Conservation (phyloP, 768 basidiomycete species). For the Gelatoporia subvermispora region DNA sequence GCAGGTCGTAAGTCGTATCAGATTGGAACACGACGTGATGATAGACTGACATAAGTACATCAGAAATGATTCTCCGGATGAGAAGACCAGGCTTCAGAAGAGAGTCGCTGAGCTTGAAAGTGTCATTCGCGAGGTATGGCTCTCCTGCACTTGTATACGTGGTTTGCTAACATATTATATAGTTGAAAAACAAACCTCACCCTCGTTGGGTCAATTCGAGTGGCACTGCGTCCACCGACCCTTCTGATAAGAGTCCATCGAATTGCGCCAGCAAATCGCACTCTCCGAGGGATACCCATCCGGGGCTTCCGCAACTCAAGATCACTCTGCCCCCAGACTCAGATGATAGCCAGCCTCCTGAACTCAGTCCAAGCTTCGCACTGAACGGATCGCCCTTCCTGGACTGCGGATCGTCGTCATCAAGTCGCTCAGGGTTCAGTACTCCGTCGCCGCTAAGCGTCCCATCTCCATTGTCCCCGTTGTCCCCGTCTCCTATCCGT, state of each 20-base stretch:
- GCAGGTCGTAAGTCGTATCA: neutral
- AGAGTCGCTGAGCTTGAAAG: slow-evolving; percentile 81
- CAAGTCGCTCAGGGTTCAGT: slow-evolving; percentile 3
- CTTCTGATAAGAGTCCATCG: slow-evolving; percentile 2
- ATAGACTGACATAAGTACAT: neutral
- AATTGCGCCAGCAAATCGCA: neutral
- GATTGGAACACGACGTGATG: neutral
- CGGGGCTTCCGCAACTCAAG: neutral
- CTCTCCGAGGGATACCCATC: neutral
- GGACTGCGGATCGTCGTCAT: slow-evolving; percentile 3
- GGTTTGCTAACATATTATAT: slow-evolving; percentile 2
- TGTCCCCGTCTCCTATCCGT: slow-evolving; percentile 16
- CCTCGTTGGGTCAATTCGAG: slow-evolving; percentile 44
- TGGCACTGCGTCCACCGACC: neutral
- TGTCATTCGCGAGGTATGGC: slow-evolving; percentile 67
- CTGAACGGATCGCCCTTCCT: slow-evolving; percentile 6
- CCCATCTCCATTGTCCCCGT: slow-evolving; percentile 16
- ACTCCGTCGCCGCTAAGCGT: slow-evolving; percentile 18
- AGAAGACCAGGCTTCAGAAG: slow-evolving; percentile 59
- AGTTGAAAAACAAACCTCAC: slow-evolving; percentile 73
- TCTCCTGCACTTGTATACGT: neutral
- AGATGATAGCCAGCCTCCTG: neutral
- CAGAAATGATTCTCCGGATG: slow-evolving; percentile 42
- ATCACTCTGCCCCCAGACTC: slow-evolving; percentile 1
- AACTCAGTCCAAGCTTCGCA: neutral